A percentile compares a stretch with the other conserved stretches of the same genome.
These are phyloP conservation scores for Coniosporium apollinis DNA, from an alignment of 495 filamentous ascomycete genomes.

Conservation along the genomic window DNA sequence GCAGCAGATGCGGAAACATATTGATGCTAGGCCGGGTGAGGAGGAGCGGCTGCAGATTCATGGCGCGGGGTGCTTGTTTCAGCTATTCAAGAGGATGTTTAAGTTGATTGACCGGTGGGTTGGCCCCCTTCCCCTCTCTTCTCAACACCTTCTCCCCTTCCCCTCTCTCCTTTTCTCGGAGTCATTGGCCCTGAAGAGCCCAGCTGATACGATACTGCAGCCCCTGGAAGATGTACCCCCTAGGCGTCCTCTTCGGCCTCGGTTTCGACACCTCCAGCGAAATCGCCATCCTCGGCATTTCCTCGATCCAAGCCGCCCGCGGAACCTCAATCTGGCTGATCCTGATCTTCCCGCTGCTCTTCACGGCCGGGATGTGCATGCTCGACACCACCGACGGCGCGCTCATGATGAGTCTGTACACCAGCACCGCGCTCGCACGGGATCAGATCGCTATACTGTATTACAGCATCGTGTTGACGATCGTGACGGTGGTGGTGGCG, in stretches of 20 bases:
- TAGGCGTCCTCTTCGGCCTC: conserved; percentile 80
- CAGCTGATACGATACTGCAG: conserved; percentile 14
- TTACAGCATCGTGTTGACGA: conserved; percentile 81
- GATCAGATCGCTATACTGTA: conserved; percentile 81
- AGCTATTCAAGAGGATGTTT: conserved; percentile 59
- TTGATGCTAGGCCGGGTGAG: conserved; percentile 28
- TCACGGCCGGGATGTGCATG: conserved; percentile 90
- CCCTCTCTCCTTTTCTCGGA: no score
- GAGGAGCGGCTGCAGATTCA: conserved; percentile 50
- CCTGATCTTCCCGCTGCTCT: conserved; percentile 77
- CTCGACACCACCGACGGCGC: conserved; percentile 83
- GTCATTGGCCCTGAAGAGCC: no score
- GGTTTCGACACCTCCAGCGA: conserved; percentile 95
- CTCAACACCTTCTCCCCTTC: not conserved
- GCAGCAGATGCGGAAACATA: conserved; percentile 42
- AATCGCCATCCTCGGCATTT: conserved; percentile 80
- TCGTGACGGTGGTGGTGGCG: conserved; percentile 75
- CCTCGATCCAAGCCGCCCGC: conserved; percentile 63
- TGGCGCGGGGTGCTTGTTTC: conserved; percentile 58
- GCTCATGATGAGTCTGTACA: conserved; percentile 89
- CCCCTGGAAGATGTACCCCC: conserved; percentile 95
- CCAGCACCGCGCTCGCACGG: conserved; percentile 50
- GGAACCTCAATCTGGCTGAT: conserved; percentile 91
- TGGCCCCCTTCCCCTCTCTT: no score
- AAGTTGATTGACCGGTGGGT: conserved; percentile 55